Base-by-base conservation (phyloP, 2,329 filamentous ascomycete species). In the Colletotrichum nymphaeae region DNA sequence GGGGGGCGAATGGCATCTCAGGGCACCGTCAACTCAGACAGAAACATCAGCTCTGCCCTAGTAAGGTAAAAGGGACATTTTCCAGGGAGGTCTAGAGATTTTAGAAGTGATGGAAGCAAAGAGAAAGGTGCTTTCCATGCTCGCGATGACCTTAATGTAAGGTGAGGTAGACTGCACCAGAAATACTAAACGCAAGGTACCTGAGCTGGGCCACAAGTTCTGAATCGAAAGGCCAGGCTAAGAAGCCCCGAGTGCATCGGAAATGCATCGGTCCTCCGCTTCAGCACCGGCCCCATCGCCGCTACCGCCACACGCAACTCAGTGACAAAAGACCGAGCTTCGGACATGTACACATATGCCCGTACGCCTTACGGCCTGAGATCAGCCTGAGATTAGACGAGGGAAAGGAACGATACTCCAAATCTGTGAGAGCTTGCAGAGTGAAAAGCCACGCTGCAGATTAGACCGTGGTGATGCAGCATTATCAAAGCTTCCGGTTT, bases 231-330 rank as follows among this genome's bases (percentile, higher is more conserved):
- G 26, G 16, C 14, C 37, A 64, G 55, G 11, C 24, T 22, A 22
- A 22, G 52, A 55, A 55, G 52, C 52, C 5, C 52, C 30, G 62
- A 52, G 46, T 63, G 24, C 65, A 57, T 71, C 64, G 57, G 64
- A 68, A 49, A 49, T 68, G 58, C 57, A 68, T 59, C 63, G 32
- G 63, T 56, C 69, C 24, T 46, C 32, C 55, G 59, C 59, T 63
- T 30, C 37, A 28, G 59, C 59, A 49, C 59, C 24, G 59, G 59
- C 26, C 26, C 42, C 42, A 49, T 49, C 19, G 1, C 42, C 8
- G 19, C 37, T 26, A 22, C 59, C 35, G 37, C 24, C 24, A 42
- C n/a, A 28, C 14, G 32, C 7, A 26, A 1, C 24, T 7, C 14
- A 35, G 35, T 22, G 32, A 35, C 22, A 24, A 26, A 49, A 26